Evolutionary conservation across 768 basidiomycete genomes (phyloP), one percentile per base, ranked within the genome.

Genomic region (Postia placenta): DNA sequence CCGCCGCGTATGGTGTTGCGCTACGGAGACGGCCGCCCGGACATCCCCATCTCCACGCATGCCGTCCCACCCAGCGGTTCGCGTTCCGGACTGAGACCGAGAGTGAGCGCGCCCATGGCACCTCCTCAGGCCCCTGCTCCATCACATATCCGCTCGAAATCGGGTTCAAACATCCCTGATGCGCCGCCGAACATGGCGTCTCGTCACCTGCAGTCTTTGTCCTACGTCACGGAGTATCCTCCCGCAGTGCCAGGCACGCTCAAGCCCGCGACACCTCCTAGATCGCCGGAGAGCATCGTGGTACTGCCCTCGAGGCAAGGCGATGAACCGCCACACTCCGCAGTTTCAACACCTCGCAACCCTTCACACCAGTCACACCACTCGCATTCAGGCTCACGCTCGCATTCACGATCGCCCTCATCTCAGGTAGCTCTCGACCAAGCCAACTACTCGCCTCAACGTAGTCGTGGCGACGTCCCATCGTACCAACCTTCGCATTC

Each of bases 1-100:
- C 87, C 87, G 1, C 86, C 87, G 3, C 79, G 76, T 57, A 86
- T 89, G 83, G 66, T 87, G 51, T 66, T 88, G 57, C 77, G 77
- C 47, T 89, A 81, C 62, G 71, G 68, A 19, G 80, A 85, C 59
- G 85, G 87, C 2, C 63, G 80, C 33, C 74, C 74, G 2, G 81
- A 86, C 64, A 64, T 82, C 6, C 80, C 83, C 28, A 82, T 87
- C 58, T 74, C 78, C n/a, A 64, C 72, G 44, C 51, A 56, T 17
- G 38, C 41, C 26, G 26, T 15, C 36, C 20, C 46, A 25, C 35
- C 20, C 15, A 28, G 30, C 48, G 44, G 42, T 35, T 19, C 17
- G 3, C 30, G 45, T 20, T 41, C n/a, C n/a, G n/a, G n/a, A n/a
- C n/a, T n/a, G n/a, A n/a, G n/a, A n/a, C n/a, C n/a, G n/a, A n/a